Conservation (phyloP, 306 rosid species). For the Amphicarpaea edgeworthii region DNA sequence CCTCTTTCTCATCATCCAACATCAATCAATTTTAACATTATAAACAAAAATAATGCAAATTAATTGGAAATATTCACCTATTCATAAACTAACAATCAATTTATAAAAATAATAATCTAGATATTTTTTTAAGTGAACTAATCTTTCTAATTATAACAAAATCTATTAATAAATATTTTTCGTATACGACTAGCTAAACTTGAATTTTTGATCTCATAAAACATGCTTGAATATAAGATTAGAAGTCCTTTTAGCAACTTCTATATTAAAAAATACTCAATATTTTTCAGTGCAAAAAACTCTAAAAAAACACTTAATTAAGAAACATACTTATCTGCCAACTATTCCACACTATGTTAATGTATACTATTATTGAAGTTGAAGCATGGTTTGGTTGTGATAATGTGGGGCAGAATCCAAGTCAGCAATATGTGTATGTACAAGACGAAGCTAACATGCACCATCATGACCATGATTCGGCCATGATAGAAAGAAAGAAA, state of each 20-base stretch:
- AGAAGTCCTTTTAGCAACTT: no score
- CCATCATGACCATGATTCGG: slow-evolving; percentile 25
- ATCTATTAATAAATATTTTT: no score
- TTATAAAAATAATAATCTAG: neutral
- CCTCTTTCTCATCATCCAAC: neutral
- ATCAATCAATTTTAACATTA: neutral
- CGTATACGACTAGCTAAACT: no score
- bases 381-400: neutral
- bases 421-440: neutral
- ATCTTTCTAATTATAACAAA: no score
- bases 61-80: neutral
- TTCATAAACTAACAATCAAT: neutral
- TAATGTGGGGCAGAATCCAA: slow-evolving; percentile 14
- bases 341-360: no score
- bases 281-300: no score
- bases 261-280: no score
- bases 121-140: no score
- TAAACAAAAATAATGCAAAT: neutral
- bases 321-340: no score
- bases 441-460: slow-evolving; percentile 3
- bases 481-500: neutral
- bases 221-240: no score
- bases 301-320: no score
- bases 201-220: no score
- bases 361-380: neutral